Evolutionary conservation across 2,329 filamentous ascomycete species (phyloP).

Genomic region (Hypoxylon sp.): DNA sequence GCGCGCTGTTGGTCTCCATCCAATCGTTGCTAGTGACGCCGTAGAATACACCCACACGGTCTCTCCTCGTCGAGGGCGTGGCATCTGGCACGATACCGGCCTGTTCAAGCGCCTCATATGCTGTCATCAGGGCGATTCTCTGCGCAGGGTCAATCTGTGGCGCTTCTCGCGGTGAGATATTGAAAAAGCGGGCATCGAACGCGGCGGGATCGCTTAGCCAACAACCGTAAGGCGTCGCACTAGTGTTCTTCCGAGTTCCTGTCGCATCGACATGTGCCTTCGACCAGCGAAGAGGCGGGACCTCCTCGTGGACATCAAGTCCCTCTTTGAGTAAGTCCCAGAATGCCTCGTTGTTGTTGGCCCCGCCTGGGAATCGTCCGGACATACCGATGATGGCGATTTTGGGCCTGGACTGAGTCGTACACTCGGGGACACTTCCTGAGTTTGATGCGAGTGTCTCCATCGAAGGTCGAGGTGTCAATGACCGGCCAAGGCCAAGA

Average conservation of each 20-base stretch:
- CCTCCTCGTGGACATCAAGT: too few species aligned
- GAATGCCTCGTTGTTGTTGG: too few species aligned
- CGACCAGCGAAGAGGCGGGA: not conserved
- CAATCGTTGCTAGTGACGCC: slow-evolving; percentile 56
- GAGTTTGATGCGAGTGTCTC: too few species aligned
- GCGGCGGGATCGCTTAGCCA: slow-evolving; percentile 36
- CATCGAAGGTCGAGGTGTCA: too few species aligned
- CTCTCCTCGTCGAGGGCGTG: slow-evolving; percentile 19
- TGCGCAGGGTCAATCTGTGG: slow-evolving; percentile 73
- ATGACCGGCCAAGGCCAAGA: too few species aligned
- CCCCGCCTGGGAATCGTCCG: too few species aligned
- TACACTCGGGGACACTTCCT: too few species aligned
- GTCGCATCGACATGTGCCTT: not conserved
- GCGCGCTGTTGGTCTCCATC: slow-evolving; percentile 73
- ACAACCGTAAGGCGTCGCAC: not conserved
- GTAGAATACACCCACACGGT: slow-evolving; percentile 42
- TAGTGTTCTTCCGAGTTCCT: not conserved
- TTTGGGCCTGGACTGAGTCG: too few species aligned
- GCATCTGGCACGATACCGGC: slow-evolving; percentile 58
- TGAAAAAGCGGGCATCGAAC: slow-evolving; percentile 47
- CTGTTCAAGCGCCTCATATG: slow-evolving; percentile 78
- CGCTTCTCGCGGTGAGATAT: slow-evolving; percentile 47
- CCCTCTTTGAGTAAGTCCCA: too few species aligned
- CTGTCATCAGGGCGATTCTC: slow-evolving; percentile 73
- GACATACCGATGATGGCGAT: too few species aligned